Base-by-base conservation (phyloP, 2,329 filamentous ascomycete genomes). In the Epichloe brachyelytri region DNA sequence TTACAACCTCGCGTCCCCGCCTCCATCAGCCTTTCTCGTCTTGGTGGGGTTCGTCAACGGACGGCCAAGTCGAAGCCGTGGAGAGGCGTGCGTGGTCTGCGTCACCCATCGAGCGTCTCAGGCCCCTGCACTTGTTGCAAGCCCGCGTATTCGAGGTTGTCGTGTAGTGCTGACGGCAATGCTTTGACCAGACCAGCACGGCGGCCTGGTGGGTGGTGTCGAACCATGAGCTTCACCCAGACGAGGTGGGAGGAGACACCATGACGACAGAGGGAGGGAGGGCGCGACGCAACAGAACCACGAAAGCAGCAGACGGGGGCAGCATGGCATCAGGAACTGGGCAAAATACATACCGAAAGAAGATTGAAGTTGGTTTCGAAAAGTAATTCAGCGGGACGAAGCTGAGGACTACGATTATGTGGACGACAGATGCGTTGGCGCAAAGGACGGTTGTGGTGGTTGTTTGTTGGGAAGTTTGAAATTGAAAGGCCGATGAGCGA, bases 211-310 rank as follows among this genome's bases (percentile, higher is more conserved):
- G 14, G 38, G 10, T 22, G 22, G n/a, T 40, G 46, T 43, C 38
- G 41, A 38, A 34, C 43, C 36, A 46, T 26, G 20, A 33, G 17
- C 46, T 20, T 46, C 43, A 36, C 46, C 26, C 22, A 33, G 41
- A 22, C 5, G 34, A 39, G 14, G 44, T 19, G 40, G 45, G 46
- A 47, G 41, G 46, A 43, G 38, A 45, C 39, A 60, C 60, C 65
- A 70, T 70, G 67, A 69, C 66, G 67, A 69, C 64, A 68, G 66
- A 63, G 64, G 61, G 59, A 58, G 58, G 58, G 60, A 56, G 59
- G 59, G 61, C 60, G 62, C 55, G 43, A 41, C 37, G 37, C 43
- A 45, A 37, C 17, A 43, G 51, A 53, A 47, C 47, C 49, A 41
- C 49, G 45, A 44, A 53, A 50, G 51, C 47, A 53, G 51, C 50